phyloP scores from a whole-genome alignment of 176 grass and related monocot species.

The Aegilops sharonensis region DNA sequence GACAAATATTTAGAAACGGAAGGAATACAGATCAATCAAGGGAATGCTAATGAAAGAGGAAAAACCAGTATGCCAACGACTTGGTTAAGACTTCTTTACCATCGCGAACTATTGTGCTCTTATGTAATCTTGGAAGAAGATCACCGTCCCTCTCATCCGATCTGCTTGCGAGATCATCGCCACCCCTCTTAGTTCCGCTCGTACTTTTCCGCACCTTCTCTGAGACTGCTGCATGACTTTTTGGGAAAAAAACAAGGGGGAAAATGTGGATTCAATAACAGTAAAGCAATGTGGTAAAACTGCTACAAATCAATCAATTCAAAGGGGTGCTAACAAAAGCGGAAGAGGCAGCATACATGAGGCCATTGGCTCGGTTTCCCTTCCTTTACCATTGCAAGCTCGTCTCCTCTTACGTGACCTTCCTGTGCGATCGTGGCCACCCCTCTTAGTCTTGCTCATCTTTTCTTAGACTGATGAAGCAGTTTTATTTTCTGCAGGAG shows the following conservation, averaged over 20 bases:
- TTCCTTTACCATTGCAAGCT: background rate
- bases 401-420: background rate
- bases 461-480: background rate
- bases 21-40: too few species aligned
- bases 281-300: background rate
- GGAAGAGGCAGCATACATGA: background rate
- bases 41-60: too few species aligned
- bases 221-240: background rate
- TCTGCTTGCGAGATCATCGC: background rate
- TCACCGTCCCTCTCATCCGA: too few species aligned
- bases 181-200: background rate
- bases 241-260: background rate
- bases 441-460: background rate
- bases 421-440: background rate
- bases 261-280: background rate
- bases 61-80: background rate
- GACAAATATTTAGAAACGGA: too few species aligned
- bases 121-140: background rate
- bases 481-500: background rate
- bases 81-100: background rate
- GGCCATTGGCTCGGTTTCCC: background rate
- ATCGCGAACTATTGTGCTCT: background rate
- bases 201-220: background rate
- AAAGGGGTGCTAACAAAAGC: background rate
- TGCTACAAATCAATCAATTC: background rate